Percentiles rank a stretch among this genome's conserved stretches.
Conservation (phyloP, 2,329 filamentous ascomycete genomes). For the Alternaria ethzedia region DNA sequence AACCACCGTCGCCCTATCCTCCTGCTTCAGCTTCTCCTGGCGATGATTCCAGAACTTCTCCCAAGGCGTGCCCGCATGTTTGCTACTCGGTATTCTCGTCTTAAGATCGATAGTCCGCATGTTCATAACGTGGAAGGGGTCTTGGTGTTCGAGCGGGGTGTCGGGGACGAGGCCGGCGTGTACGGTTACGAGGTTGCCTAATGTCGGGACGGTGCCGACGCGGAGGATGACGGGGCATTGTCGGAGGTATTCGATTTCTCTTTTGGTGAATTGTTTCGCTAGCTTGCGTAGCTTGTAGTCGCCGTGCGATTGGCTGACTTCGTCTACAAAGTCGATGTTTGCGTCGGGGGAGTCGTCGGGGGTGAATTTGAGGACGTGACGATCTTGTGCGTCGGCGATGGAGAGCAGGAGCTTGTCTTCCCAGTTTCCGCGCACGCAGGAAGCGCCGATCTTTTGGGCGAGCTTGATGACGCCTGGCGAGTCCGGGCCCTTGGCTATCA, state of each 20-base stretch:
- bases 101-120: conserved; percentile 79
- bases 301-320: conserved; percentile 40
- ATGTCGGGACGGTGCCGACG: conserved; percentile 66
- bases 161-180: conserved; percentile 87
- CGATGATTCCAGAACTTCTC: conserved; percentile 63
- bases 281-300: conserved; percentile 57
- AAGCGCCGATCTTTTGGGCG: conserved; percentile 75
- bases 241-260: conserved; percentile 73
- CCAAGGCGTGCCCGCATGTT: conserved; percentile 68
- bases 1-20: conserved; percentile 69
- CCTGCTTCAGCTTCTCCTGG: conserved; percentile 41
- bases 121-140: conserved; percentile 87
- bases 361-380: conserved; percentile 25
- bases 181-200: conserved; percentile 74
- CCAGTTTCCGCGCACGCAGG: conserved; percentile 88
- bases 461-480: conserved; percentile 78
- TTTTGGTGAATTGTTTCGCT: conserved; percentile 61
- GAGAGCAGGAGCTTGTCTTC: conserved; percentile 84
- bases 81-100: conserved; percentile 62
- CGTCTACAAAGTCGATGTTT: conserved; percentile 38
- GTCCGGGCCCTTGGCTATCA: conserved; percentile 80
- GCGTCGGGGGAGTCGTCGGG: conserved; percentile 41
- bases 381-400: conserved; percentile 53
- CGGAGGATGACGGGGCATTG: conserved; percentile 78
- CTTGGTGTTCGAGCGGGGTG: conserved; percentile 70